These are phyloP conservation scores for Basidiobolus heterosporus DNA, from an alignment of 371 early-diverging fungal genomes.

Conservation along the genomic window DNA sequence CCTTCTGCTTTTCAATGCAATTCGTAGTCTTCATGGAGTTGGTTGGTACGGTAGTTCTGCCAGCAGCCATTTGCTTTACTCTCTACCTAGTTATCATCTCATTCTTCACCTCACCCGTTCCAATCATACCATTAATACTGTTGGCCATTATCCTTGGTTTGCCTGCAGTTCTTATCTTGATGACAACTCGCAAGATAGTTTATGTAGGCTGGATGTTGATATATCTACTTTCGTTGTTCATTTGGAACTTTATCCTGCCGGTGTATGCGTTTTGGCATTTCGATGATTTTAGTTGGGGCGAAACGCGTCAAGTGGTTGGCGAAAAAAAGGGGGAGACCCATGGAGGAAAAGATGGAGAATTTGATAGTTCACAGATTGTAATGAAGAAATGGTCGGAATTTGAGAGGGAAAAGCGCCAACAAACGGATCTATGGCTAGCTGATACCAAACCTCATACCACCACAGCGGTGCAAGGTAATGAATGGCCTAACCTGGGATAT, in stretches of 20 bases:
- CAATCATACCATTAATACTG: conserved; percentile 59
- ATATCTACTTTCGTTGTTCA: conserved; percentile 81
- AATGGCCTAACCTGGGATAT: too few relatives aligned
- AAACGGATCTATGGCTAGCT: neutral
- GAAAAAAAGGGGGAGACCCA: conserved; percentile 26
- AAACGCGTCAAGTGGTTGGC: conserved; percentile 79
- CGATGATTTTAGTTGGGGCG: conserved; percentile 98
- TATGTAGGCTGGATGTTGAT: conserved; percentile 94
- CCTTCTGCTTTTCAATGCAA: conserved; percentile 98
- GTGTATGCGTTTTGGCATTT: conserved; percentile 98
- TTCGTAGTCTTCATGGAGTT: conserved; percentile 97
- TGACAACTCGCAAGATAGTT: conserved; percentile 77
- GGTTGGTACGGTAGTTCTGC: conserved; percentile 91
- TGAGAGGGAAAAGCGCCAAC: conserved; percentile 17
- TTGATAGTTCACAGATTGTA: conserved; percentile 38
- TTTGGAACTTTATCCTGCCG: conserved; percentile 98
- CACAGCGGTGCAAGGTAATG: too few relatives aligned
- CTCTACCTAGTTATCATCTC: conserved; percentile 60
- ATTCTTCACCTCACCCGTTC: conserved; percentile 36
- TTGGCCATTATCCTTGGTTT: conserved; percentile 73
- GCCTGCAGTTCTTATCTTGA: conserved; percentile 82
- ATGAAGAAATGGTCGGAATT: conserved; percentile 60
- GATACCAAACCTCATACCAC: too few relatives aligned
- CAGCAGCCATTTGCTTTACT: conserved; percentile 90
- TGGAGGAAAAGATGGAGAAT: conserved; percentile 37